These are phyloP conservation scores for Fusarium gaditjirri DNA, from an alignment of 2,329 filamentous ascomycete species.

Conservation along the genomic window DNA sequence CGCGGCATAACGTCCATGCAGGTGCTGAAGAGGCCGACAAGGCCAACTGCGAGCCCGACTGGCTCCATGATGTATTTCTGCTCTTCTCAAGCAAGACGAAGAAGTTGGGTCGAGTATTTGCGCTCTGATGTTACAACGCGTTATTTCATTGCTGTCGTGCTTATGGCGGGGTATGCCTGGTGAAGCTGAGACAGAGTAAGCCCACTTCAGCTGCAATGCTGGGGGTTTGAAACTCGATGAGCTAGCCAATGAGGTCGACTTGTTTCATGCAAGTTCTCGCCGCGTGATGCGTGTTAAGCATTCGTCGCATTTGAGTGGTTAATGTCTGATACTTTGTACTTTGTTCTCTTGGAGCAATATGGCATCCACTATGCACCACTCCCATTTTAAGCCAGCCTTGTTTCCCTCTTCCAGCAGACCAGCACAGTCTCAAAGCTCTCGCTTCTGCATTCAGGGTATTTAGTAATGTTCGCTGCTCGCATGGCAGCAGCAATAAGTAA, in stretches of 20 bases:
- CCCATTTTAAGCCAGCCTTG: too few relatives aligned
- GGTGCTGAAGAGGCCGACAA: background rate
- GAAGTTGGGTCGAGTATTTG: background rate
- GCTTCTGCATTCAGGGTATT: fast-evolving
- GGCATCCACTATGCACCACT: fast-evolving
- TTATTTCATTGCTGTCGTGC: fast-evolving
- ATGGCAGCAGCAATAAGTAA: too few relatives aligned
- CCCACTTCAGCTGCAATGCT: background rate
- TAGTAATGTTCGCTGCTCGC: too few relatives aligned
- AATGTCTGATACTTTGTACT: background rate
- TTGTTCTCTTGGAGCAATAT: background rate
- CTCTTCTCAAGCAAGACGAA: background rate
- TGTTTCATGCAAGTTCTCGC: too few relatives aligned
- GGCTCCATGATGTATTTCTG: background rate
- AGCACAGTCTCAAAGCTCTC: too few relatives aligned
- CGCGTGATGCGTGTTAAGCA: background rate
- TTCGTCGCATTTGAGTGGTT: background rate
- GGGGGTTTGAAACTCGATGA: background rate
- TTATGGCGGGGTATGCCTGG: background rate
- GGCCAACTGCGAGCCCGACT: background rate
- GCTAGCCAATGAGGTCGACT: fast-evolving
- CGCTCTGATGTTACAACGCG: fast-evolving
- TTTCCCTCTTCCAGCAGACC: too few relatives aligned
- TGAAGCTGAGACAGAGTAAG: background rate
- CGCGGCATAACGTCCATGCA: background rate